Conservation (phyloP, 441 rosid species). For the Kokia cookei region DNA sequence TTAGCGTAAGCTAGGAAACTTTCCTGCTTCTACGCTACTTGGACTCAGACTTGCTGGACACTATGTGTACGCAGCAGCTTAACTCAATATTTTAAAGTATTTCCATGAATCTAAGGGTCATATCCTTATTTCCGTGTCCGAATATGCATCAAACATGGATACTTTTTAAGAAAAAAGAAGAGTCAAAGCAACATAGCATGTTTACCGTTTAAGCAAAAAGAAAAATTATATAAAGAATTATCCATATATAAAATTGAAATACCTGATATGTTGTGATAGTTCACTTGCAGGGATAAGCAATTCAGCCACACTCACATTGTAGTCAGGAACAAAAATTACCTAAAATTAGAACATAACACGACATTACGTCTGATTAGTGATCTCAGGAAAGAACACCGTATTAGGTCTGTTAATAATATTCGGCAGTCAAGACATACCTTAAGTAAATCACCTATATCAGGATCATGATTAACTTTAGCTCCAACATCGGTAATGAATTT, state of each 20-base stretch:
- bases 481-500: constrained; percentile 93
- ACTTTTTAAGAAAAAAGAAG: neutral
- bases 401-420: neutral
- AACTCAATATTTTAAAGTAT: neutral
- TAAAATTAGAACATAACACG: constrained; percentile 16
- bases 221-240: neutral
- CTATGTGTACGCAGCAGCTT: neutral
- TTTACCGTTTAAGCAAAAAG: neutral
- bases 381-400: neutral
- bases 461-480: constrained; percentile 76
- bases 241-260: constrained; percentile 6
- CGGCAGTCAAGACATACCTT: constrained; percentile 48
- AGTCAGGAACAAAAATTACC: constrained; percentile 93
- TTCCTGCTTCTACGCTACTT: neutral
- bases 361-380: neutral
- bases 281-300: constrained; percentile 95
- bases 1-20: neutral
- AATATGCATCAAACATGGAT: neutral
- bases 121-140: neutral
- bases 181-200: neutral
- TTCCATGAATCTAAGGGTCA: neutral
- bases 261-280: constrained; percentile 98
- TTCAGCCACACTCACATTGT: constrained; percentile 96
- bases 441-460: constrained; percentile 83
- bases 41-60: neutral